Conservation (phyloP, 202 grass and related monocot genomes). For the Setaria italica region DNA sequence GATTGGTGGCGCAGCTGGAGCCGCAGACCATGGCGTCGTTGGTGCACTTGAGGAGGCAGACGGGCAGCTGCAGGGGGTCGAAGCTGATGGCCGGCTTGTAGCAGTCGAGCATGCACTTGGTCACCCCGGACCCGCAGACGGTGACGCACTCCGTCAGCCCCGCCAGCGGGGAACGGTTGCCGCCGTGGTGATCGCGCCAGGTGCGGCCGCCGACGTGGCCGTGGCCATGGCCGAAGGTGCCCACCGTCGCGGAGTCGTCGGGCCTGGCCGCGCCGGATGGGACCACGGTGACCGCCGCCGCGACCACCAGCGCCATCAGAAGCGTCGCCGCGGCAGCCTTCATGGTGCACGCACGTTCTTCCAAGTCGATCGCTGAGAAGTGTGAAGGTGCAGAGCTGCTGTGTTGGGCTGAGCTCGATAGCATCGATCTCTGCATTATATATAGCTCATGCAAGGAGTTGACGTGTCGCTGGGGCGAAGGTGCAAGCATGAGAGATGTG, state of each 20-base stretch:
- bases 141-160: conserved; percentile 49
- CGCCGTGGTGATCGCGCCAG: neutral
- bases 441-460: conserved; percentile 31
- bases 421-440: too few relatives aligned
- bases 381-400: neutral
- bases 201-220: neutral
- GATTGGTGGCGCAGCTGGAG: conserved; percentile 17
- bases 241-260: neutral
- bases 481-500: neutral
- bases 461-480: neutral
- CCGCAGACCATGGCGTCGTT: conserved; percentile 33
- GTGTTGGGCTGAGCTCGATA: neutral
- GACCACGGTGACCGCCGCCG: neutral
- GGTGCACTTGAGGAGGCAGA: conserved; percentile 53
- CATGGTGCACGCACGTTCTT: neutral
- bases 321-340: conserved; percentile 25
- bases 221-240: neutral
- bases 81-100: neutral
- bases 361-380: neutral
- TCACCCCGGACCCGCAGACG: conserved; percentile 2
- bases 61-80: conserved; percentile 5
- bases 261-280: neutral
- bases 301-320: conserved; percentile 32
- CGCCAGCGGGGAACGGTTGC: neutral
- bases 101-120: conserved; percentile 38